phyloP scores from a whole-genome alignment of 257 asterid genomes.

The Ligustrum vulgare region DNA sequence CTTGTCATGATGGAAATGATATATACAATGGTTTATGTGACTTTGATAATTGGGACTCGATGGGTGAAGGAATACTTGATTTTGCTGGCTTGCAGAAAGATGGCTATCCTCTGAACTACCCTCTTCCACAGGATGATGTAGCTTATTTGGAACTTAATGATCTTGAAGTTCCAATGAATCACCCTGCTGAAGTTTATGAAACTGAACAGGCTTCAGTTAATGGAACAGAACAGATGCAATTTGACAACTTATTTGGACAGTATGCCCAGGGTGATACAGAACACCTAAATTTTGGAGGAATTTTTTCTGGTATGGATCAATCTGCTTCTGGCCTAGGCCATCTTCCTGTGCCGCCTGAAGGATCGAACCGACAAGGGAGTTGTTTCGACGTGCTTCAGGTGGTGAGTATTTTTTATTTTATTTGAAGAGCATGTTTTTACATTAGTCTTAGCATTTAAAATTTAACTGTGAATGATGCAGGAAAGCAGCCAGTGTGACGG shows the following conservation, averaged over 20 bases:
- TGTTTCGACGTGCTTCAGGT: background rate
- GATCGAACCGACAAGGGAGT: constrained; percentile 6
- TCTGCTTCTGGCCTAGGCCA: background rate
- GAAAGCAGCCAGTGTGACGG: background rate
- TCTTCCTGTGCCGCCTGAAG: constrained; percentile 7
- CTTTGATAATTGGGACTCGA: background rate
- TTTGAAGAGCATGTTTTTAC: background rate
- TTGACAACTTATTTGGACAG: constrained; percentile 1
- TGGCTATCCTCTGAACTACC: background rate
- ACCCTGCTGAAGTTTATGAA: constrained; percentile 13
- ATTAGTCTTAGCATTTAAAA: background rate
- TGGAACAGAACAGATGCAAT: constrained; percentile 6
- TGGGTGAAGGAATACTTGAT: constrained; percentile 22
- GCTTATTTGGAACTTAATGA: constrained; percentile 37
- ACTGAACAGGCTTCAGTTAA: background rate
- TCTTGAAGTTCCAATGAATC: constrained; percentile 32
- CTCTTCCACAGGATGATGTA: constrained; percentile 9
- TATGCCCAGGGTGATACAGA: background rate
- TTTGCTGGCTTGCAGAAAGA: constrained; percentile 10
- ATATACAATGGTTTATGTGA: constrained; percentile 23
- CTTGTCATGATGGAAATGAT: constrained; percentile 24
- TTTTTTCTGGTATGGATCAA: constrained; percentile 7
- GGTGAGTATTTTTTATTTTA: background rate
- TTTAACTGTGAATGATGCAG: background rate
- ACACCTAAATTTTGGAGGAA: constrained; percentile 8